Evolutionary conservation across 2,329 filamentous ascomycete genomes (phyloP), one percentile per base, ranked within the genome.

Genomic region (Alternaria metachromatica): DNA sequence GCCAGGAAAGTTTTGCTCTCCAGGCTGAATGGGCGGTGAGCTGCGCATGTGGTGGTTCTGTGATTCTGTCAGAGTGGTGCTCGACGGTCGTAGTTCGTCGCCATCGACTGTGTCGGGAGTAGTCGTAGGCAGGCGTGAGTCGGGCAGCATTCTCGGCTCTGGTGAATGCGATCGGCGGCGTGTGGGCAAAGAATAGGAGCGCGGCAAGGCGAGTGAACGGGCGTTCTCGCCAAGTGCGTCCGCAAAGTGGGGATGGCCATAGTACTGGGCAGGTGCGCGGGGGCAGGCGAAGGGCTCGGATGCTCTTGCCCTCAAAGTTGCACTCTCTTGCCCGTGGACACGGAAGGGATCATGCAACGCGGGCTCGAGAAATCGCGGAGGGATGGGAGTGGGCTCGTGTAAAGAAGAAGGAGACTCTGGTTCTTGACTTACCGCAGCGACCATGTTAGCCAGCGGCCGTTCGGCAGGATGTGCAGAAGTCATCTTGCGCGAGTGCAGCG

Each of bases 1-100:
- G 6, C 65, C 70, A 10, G 66, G 58, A 8, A 66, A 67, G 12
- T 58, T 67, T 28, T 75, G 73, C 65, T 79, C 77, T 37, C 74
- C 74, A 3, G 73, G 72, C 60, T 79, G 77, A 5, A 78, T 68
- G 6, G 77, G 77, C 8, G 77, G 77, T n/a, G 77, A 78, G 44
- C 72, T 70, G 37, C 76, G 72, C 44, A 71, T 65, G 55, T 73
- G 68, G 41, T 72, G 73, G 49, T 64, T 72, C 75, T 79, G 76
- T 50, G n/a, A 21, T 26, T 53, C 50, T 30, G 63, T 70, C 60
- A 70, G 67, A 66, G 30, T 49, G 33, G 11, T 62, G 55, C 33
- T 57, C 41, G 55, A 45, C 7, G 55, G 15, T 53, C 26, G 21
- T 21, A 41, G 6, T 20, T 26, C 43, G 28, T 53, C 12, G 55